These are phyloP conservation scores for Acacia confusa DNA, from an alignment of 306 rosid species.

Conservation along the genomic window DNA sequence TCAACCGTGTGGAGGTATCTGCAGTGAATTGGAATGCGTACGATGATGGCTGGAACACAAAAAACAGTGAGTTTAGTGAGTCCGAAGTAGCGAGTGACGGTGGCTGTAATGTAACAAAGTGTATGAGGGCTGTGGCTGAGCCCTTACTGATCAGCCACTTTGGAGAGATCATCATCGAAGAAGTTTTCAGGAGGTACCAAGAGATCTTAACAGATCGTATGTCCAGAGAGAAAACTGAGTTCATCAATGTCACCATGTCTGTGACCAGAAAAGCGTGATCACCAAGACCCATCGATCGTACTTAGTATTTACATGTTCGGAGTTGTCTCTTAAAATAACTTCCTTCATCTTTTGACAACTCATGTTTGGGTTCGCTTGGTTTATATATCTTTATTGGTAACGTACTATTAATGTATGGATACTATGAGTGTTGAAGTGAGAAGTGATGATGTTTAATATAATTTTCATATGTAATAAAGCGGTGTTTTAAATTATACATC, in stretches of 20 bases:
- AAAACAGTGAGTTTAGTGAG: neutral
- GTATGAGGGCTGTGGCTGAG: conserved; percentile 53
- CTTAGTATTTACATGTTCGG: neutral
- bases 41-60: conserved; percentile 28
- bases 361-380: neutral
- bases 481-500: neutral
- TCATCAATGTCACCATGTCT: conserved; percentile 26
- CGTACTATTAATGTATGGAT: neutral
- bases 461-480: neutral
- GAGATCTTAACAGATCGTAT: conserved; percentile 30
- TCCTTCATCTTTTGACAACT: neutral
- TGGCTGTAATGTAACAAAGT: conserved; percentile 36
- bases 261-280: conserved; percentile 6
- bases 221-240: conserved; percentile 33
- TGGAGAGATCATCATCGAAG: conserved; percentile 35
- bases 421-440: neutral
- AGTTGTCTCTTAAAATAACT: neutral
- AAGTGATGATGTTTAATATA: neutral
- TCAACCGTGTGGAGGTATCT: conserved; percentile 25
- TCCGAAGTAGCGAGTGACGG: neutral
- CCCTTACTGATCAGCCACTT: conserved; percentile 23
- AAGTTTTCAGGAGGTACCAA: conserved; percentile 28
- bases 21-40: conserved; percentile 40
- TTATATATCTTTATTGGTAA: neutral
- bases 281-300: neutral